These are phyloP conservation scores for Myriosclerotinia scirpicola DNA, from an alignment of 2,329 filamentous ascomycete genomes.

Conservation along the genomic window DNA sequence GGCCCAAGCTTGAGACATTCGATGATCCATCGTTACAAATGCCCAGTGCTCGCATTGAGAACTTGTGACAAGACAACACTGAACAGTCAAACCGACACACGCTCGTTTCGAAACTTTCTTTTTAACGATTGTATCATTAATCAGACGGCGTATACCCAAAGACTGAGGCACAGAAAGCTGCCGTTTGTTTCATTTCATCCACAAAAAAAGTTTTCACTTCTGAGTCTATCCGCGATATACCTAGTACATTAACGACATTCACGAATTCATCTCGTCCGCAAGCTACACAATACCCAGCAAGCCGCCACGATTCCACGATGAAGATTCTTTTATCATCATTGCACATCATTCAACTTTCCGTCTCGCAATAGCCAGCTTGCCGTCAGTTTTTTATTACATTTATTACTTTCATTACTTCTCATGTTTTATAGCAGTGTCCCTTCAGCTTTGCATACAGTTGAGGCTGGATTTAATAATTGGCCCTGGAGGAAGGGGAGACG, in stretches of 20 bases:
- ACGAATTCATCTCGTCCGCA: not conserved
- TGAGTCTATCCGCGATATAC: conserved; percentile 12
- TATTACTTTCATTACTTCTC: not conserved
- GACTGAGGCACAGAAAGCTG: conserved; percentile 35
- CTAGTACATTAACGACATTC: conserved; percentile 7
- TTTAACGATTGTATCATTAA: conserved; percentile 33
- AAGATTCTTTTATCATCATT: not conserved
- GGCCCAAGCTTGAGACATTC: conserved; percentile 56
- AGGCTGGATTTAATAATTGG: conserved; percentile 9
- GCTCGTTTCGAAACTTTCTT: conserved; percentile 26
- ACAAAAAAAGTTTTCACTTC: conserved; percentile 19
- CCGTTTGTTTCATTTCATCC: conserved; percentile 24
- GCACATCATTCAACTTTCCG: not conserved
- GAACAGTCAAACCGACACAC: conserved; percentile 3
- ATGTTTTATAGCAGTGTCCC: conserved; percentile 6
- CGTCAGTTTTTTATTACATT: not conserved
- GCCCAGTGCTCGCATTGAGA: conserved; percentile 58
- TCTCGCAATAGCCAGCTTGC: not conserved
- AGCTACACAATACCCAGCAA: not conserved
- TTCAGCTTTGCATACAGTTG: conserved; percentile 6
- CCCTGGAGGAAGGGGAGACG: not conserved
- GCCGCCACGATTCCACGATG: not conserved
- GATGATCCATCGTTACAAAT: conserved; percentile 59
- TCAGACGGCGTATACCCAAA: conserved; percentile 33
- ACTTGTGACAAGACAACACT: conserved; percentile 47